A percentile compares a stretch with the other conserved stretches of the same genome.
These are phyloP conservation scores for Aquilaria malaccensis DNA, from an alignment of 345 rosid species.

Conservation along the genomic window DNA sequence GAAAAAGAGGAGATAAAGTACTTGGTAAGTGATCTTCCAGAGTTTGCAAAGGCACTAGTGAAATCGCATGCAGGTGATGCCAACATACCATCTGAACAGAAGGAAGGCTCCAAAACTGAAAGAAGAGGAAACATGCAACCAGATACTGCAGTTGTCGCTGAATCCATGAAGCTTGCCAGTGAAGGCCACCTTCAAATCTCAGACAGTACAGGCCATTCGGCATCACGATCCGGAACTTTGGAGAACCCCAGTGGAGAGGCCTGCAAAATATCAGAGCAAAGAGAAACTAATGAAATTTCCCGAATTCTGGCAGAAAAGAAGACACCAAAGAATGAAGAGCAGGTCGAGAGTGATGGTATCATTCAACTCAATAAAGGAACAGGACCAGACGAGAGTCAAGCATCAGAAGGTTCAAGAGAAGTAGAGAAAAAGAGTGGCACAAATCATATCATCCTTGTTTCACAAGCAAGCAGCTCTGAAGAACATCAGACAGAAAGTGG, in stretches of 20 bases:
- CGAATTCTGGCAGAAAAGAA: constrained; percentile 16
- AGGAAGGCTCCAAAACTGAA: constrained; percentile 10
- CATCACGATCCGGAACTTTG: constrained; percentile 29
- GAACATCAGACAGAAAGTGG: constrained; percentile 6
- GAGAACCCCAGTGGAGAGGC: constrained; percentile 24
- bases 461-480: constrained; percentile 5
- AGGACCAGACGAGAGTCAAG: constrained; percentile 19
- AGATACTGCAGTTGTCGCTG: constrained; percentile 16
- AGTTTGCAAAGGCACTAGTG: constrained; percentile 13
- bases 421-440: constrained; percentile 10
- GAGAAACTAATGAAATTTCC: constrained; percentile 11
- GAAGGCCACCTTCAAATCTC: constrained; percentile 20
- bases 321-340: constrained; percentile 11
- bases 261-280: constrained; percentile 3
- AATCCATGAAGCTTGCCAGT: constrained; percentile 6
- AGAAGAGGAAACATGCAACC: constrained; percentile 21
- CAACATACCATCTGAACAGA: constrained; percentile 27
- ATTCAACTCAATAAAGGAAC: constrained; percentile 8
- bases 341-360: constrained; percentile 5
- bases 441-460: constrained; percentile 1
- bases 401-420: constrained; percentile 8
- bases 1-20: constrained; percentile 18
- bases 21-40: constrained; percentile 10
- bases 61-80: constrained; percentile 14
- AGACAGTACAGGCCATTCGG: constrained; percentile 27